Evolutionary conservation across 73 alveolate species (phyloP), one percentile per base, ranked within the genome.

Genomic region (Effrenium voratum): DNA sequence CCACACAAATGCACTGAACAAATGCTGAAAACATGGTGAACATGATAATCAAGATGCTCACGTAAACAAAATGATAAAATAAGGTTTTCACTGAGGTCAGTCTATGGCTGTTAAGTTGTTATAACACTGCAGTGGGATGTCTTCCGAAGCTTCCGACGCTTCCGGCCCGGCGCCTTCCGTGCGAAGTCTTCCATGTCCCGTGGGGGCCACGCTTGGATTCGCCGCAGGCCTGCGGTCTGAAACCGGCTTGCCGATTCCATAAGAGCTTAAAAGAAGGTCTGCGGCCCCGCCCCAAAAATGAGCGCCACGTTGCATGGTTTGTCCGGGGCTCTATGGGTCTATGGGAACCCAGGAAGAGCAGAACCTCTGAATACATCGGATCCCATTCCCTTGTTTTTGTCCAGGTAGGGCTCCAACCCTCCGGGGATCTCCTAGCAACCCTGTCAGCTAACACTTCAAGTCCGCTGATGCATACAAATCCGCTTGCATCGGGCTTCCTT

Each of bases 141-240:
- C n/a, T n/a, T n/a, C n/a, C n/a, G n/a, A 60, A 60, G 28, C 5
- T 44, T 45, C 32, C 28, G 26, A 36, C 72, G 44, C 46, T 4
- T 38, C 44, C 28, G 16, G 87, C 13, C 40, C 41, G 38, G 41
- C 30, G 50, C 92, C 76, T 49, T 40, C 43, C 83, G 26, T n/a
- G 83, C 72, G 26, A 28, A 41, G 94, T 86, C 94, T 83, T 86
- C 94, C 70, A 86, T 45, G 55, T 86, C 94, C 4, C 94, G 94
- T 47, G 94, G 94, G 2, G 94, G 94, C 57, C 63, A 68, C 8
- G 94, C 45, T 22, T 45, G 77, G 83, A 86, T 38, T 1, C 94
- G 82, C 68, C 13, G 46, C 2, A 60, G 94, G 83, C 94, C 94
- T 86, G 26, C 36, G 60, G 38, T 19, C 57, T 16, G 49, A n/a